A percentile compares a stretch with the other conserved stretches of the same genome.
Conservation (phyloP, 371 early-diverging fungal species). For the Saksenaea vasiformis region DNA sequence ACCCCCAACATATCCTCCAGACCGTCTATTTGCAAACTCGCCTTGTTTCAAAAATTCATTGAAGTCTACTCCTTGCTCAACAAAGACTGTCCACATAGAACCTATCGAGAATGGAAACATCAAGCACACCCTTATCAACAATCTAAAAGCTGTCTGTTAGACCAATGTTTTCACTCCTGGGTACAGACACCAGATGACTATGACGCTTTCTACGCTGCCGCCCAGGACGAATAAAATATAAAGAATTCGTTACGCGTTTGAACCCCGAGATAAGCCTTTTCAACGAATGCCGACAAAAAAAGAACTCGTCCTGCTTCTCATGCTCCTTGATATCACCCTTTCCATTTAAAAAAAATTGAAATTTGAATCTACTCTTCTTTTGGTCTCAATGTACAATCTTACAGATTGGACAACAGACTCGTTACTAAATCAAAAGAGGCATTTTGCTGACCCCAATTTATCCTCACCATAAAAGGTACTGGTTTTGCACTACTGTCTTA, state of each 20-base stretch:
- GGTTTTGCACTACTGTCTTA: too few relatives aligned
- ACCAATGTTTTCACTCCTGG: constrained; percentile 57
- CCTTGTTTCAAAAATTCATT: constrained; percentile 31
- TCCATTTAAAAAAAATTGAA: background rate
- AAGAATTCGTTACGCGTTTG: background rate
- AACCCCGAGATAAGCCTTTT: background rate
- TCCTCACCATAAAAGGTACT: too few relatives aligned
- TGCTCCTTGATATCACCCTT: background rate
- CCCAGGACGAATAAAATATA: background rate
- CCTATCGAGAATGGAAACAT: constrained; percentile 52
- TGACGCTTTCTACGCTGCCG: constrained; percentile 15
- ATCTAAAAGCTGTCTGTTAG: constrained; percentile 46
- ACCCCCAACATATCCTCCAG: constrained; percentile 15
- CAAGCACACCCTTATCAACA: constrained; percentile 39
- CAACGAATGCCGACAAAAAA: background rate
- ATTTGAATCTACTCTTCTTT: background rate
- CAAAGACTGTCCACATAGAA: background rate
- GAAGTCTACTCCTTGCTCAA: background rate
- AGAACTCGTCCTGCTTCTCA: background rate
- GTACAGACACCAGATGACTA: constrained; percentile 45
- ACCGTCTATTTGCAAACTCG: constrained; percentile 47
- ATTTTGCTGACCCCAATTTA: too few relatives aligned
- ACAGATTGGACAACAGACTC: background rate
- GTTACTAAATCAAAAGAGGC: too few relatives aligned
- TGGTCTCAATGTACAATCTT: background rate